Conservation (phyloP, 2,329 filamentous ascomycete species). For the Phialemoniopsis sp. region DNA sequence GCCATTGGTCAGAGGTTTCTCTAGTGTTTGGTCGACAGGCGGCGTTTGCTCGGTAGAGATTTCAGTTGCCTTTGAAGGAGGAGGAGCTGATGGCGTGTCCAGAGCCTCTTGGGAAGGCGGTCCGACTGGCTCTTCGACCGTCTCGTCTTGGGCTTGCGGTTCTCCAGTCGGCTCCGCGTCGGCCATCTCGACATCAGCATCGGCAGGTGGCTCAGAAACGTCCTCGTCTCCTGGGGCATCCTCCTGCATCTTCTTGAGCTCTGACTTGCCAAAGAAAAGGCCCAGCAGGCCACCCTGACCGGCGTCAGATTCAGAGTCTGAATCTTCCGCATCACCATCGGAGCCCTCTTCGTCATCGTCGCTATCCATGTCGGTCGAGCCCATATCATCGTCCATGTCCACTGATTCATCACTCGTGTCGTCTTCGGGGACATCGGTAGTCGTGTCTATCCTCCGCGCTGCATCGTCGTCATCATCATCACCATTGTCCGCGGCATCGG, state of each 20-base stretch:
- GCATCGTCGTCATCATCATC: constrained; percentile 14
- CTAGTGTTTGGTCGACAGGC: background rate
- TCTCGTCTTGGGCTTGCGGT: constrained; percentile 3
- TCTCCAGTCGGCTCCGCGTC: constrained; percentile 13
- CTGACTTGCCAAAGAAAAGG: constrained; percentile 55
- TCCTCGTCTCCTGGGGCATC: constrained; percentile 23
- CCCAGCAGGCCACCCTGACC: constrained; percentile 43
- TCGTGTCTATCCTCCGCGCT: constrained; percentile 8
- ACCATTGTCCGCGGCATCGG: constrained; percentile 18
- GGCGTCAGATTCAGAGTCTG: constrained; percentile 33
- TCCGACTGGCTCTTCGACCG: background rate
- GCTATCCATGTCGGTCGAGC: constrained; percentile 51
- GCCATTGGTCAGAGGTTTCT: background rate
- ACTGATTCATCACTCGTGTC: constrained; percentile 62
- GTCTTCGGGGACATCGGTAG: constrained; percentile 25
- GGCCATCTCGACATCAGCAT: constrained; percentile 26
- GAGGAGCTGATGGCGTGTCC: no score
- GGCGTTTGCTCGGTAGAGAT: no score
- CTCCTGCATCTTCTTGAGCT: constrained; percentile 47
- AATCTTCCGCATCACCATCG: constrained; percentile 36
- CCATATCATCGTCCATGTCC: constrained; percentile 65
- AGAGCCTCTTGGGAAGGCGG: no score
- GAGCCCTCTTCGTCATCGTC: constrained; percentile 39
- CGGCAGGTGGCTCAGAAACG: constrained; percentile 13
- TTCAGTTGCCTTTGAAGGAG: no score